Conservation (phyloP, 2,329 filamentous ascomycete species). For the Didymella sp. region DNA sequence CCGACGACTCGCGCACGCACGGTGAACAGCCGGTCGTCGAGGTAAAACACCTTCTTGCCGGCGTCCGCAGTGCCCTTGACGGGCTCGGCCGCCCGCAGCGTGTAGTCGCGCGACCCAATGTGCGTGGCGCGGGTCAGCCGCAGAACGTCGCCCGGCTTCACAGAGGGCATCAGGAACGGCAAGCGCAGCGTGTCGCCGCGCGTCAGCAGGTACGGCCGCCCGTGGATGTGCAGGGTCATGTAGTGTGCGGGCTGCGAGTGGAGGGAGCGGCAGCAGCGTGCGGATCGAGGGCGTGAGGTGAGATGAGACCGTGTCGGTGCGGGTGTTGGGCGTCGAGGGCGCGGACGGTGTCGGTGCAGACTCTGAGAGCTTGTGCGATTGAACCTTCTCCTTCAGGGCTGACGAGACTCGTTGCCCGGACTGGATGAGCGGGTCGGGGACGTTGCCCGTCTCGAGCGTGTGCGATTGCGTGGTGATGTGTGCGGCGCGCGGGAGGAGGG, state of each 20-base stretch:
- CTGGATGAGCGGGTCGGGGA: constrained; percentile 55
- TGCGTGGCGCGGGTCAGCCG: constrained; percentile 84
- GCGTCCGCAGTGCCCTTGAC: constrained; percentile 42
- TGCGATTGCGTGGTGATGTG: constrained; percentile 53
- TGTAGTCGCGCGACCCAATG: constrained; percentile 88
- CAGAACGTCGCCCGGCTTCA: constrained; percentile 78
- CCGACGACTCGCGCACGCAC: constrained; percentile 86
- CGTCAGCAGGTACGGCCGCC: constrained; percentile 79
- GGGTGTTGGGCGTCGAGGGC: constrained; percentile 29
- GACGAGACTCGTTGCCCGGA: constrained; percentile 51
- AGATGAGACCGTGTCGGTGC: constrained; percentile 38
- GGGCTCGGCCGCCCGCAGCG: constrained; percentile 66
- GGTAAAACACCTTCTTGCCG: constrained; percentile 59
- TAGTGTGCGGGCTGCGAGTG: constrained; percentile 77
- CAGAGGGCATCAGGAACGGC: constrained; percentile 58
- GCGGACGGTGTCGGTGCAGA: constrained; percentile 23
- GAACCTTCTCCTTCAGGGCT: constrained; percentile 33
- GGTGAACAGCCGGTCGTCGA: constrained; percentile 84
- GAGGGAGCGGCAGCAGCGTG: constrained; percentile 72
- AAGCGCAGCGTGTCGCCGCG: constrained; percentile 57
- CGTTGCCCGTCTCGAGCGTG: constrained; percentile 47
- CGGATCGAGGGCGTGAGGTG: constrained; percentile 63
- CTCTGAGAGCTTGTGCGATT: constrained; percentile 25
- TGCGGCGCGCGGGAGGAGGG: constrained; percentile 61
- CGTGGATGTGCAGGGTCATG: constrained; percentile 80